phyloP scores from a whole-genome alignment of 2,329 filamentous ascomycete genomes.

The Beauveria australis region DNA sequence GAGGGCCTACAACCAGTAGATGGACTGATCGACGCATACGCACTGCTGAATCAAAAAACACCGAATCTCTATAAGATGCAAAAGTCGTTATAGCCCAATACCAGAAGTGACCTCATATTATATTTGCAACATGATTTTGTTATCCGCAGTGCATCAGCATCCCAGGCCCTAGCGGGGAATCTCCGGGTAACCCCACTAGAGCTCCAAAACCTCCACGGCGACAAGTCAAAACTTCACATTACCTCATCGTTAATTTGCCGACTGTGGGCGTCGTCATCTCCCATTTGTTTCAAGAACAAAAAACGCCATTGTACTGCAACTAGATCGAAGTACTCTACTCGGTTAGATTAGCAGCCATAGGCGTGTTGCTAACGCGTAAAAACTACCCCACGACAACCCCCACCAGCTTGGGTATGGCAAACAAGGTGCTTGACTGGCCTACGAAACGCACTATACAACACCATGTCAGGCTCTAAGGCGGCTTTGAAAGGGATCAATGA shows the following conservation, averaged over 20 bases:
- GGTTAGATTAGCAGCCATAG: background rate
- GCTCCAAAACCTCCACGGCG: conserved; percentile 22
- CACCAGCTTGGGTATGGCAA: background rate
- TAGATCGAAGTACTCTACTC: background rate
- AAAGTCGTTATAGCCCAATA: background rate
- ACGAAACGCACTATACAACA: conserved; percentile 6
- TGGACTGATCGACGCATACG: no score
- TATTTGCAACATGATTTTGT: background rate
- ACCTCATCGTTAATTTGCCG: background rate
- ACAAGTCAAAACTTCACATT: conserved; percentile 11
- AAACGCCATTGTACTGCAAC: background rate
- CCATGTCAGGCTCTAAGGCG: conserved; percentile 55
- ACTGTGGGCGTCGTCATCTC: background rate
- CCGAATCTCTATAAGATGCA: background rate
- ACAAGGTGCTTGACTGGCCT: background rate
- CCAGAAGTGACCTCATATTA: background rate
- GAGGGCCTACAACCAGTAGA: background rate
- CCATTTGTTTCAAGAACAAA: background rate
- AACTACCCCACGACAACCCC: background rate
- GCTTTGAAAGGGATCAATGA: conserved; percentile 75
- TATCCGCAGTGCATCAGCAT: no score
- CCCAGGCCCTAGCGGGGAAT: conserved; percentile 1
- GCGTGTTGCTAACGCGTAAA: background rate
- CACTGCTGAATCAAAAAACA: background rate
- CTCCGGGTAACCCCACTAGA: conserved; percentile 8